These are phyloP conservation scores for Penicillium sp. DNA, from an alignment of 2,329 filamentous ascomycete genomes.

Conservation along the genomic window DNA sequence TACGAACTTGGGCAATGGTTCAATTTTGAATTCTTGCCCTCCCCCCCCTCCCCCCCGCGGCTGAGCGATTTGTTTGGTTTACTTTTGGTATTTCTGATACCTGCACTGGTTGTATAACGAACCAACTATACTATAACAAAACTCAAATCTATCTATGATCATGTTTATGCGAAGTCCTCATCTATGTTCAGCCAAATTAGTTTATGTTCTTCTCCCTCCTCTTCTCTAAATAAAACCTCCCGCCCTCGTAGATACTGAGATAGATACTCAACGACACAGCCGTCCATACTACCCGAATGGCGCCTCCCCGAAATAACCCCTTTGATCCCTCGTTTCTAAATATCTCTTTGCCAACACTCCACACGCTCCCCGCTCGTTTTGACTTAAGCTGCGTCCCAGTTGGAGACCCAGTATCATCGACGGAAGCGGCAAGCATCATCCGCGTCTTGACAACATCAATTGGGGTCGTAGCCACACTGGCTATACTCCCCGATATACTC, in stretches of 20 bases:
- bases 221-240: conserved; percentile 64
- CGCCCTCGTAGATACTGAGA: conserved; percentile 82
- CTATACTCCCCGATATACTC: conserved; percentile 72
- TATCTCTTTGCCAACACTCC: conserved; percentile 67
- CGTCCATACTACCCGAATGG: conserved; percentile 78
- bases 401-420: conserved; percentile 14
- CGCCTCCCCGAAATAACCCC: conserved; percentile 75
- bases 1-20: conserved; percentile 1
- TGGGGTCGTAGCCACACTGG: conserved; percentile 83
- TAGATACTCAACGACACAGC: conserved; percentile 83
- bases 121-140: not conserved
- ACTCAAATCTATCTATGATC: conserved; percentile 20
- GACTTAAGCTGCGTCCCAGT: not conserved
- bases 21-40: conserved; percentile 1
- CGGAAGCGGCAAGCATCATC: conserved; percentile 75
- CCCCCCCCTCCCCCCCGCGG: too few species aligned
- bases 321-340: conserved; percentile 68
- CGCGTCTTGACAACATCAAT: conserved; percentile 89
- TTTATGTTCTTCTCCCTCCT: conserved; percentile 30
- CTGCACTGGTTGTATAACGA: conserved; percentile 4
- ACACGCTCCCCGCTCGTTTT: conserved; percentile 7
- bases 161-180: conserved; percentile 2
- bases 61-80: conserved; percentile 1
- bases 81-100: not conserved
- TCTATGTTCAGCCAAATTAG: conserved; percentile 24